Evolutionary conservation across 1,139 yeast species (phyloP), one percentile per base, ranked within the genome.

Genomic region (Suhomyces atakaporum): DNA sequence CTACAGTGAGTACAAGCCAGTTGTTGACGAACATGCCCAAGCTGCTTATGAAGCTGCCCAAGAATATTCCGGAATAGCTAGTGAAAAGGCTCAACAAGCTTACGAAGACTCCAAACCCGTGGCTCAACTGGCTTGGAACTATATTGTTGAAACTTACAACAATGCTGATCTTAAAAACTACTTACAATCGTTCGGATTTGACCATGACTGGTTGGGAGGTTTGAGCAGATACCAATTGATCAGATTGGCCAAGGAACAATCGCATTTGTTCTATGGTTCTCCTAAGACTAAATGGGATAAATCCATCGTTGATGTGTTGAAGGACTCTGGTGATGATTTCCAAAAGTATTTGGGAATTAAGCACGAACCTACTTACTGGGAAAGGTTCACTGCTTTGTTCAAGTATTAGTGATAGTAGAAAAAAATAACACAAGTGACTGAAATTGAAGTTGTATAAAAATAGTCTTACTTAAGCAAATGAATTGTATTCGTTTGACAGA

Each of bases 121-220:
- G 0, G 14, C 29, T 9, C 36, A 25, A 15, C 29, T 22, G 24
- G 40, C 49, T 6, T 54, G 53, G 53, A 34, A 44, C 16, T 45
- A 46, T 21, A 30, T 57, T 12, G 41, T 59, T 27, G 41, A 46
- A 11, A 33, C 69, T 23, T 80, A 83, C 80, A 63, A 78, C 15
- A 69, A 68, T 26, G 68, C 72, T 21, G 87, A 81, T 45, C 60
- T 81, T 47, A 69, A 61, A 47, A 64, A 68, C 20, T 81, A 79
- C 55, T 58, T 81, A 37, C 61, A 66, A 28, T 65, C 75, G 7
- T 79, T 71, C 53, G 85, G 85, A 6, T 60, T 70, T 36, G 59
- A 63, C 28, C 47, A 60, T 33, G 56, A 40, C 13, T 53, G 55
- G 49, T 51, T 70, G 25, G 57, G 60, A 18, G 56, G 57, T n/a